These are phyloP conservation scores for Diaporthe nobilis DNA, from an alignment of 2,329 filamentous ascomycete species.

Conservation along the genomic window DNA sequence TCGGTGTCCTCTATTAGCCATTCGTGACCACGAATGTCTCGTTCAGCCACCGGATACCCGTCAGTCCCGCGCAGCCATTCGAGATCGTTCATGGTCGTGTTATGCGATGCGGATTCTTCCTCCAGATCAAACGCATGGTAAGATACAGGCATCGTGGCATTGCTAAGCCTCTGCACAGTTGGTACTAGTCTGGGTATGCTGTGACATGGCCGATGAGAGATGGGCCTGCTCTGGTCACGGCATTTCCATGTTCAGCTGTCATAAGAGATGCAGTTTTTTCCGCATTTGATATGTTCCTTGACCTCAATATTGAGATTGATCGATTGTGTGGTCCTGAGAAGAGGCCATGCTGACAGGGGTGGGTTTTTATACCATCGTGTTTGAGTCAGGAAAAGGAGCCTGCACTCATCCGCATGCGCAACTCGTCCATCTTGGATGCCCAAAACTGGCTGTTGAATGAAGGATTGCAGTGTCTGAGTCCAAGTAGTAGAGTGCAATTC, in stretches of 20 bases:
- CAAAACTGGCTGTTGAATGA: neutral
- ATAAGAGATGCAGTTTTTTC: neutral
- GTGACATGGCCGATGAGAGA: neutral
- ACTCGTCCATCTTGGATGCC: conserved; percentile 5
- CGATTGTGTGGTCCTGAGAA: conserved; percentile 6
- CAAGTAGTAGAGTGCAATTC: neutral
- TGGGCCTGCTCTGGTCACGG: neutral
- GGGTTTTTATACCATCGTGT: conserved; percentile 3
- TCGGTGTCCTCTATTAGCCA: neutral
- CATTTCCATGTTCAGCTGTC: conserved; percentile 6
- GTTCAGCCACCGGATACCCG: neutral
- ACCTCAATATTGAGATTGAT: neutral
- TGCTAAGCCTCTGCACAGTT: neutral
- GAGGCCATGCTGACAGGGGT: neutral
- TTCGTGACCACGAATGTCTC: neutral
- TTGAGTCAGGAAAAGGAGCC: conserved; percentile 10
- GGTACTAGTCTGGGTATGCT: neutral
- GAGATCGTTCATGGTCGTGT: neutral
- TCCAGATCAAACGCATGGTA: neutral
- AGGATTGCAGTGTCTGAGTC: conserved; percentile 13
- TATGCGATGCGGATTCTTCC: neutral
- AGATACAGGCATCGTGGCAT: neutral
- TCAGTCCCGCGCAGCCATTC: neutral
- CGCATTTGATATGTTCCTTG: neutral
- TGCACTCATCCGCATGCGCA: neutral